These are phyloP conservation scores for Aspergillus sp. DNA, from an alignment of 2,329 filamentous ascomycete genomes.

Conservation along the genomic window DNA sequence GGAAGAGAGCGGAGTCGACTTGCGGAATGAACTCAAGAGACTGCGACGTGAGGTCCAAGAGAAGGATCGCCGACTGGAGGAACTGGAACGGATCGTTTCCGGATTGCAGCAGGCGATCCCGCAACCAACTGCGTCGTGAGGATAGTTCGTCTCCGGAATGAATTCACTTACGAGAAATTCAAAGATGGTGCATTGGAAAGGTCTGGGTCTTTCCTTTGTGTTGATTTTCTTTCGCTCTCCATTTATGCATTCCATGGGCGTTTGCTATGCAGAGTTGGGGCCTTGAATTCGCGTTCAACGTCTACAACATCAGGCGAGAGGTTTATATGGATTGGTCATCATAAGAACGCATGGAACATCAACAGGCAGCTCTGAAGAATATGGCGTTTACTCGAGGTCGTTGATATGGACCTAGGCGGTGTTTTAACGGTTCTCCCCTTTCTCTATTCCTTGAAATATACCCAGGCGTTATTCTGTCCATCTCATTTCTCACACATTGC, in stretches of 20 bases:
- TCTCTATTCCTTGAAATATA: conserved; percentile 33
- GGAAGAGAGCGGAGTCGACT: conserved; percentile 41
- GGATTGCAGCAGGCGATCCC: conserved; percentile 38
- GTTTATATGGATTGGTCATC: conserved; percentile 24
- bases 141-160: conserved; percentile 7
- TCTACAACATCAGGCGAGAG: conserved; percentile 20
- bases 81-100: conserved; percentile 40
- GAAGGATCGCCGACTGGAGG: conserved; percentile 44
- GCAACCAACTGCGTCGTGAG: conserved; percentile 23
- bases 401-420: conserved; percentile 28
- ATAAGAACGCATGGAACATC: conserved; percentile 20
- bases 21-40: conserved; percentile 66
- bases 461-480: conserved; percentile 27
- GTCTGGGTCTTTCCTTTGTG: neutral
- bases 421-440: conserved; percentile 28
- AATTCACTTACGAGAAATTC: neutral
- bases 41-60: conserved; percentile 65
- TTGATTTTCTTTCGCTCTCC: conserved; percentile 8
- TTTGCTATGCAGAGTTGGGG: conserved; percentile 21
- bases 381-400: conserved; percentile 31
- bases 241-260: conserved; percentile 34
- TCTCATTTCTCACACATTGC: conserved; percentile 11
- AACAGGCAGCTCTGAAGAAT: conserved; percentile 23
- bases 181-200: neutral
- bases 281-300: conserved; percentile 18